Conservation (phyloP, 2,329 filamentous ascomycete species). For the Didymellaceae sp. region DNA sequence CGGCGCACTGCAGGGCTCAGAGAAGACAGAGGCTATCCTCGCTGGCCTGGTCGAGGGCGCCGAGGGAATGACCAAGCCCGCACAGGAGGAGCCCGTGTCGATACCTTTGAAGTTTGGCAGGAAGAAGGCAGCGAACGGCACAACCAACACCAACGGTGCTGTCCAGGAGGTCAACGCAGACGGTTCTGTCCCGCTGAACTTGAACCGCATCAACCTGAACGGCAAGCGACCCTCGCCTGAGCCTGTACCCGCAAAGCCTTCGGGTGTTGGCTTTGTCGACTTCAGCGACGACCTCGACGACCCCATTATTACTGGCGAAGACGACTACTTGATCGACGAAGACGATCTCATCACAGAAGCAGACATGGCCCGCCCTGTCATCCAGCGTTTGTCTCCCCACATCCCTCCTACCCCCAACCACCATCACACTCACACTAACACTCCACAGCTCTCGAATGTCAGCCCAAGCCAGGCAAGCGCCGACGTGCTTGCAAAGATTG, state of each 20-base stretch:
- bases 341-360: conserved; percentile 84
- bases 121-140: conserved; percentile 60
- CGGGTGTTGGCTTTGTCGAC: conserved; percentile 60
- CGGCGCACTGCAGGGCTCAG: conserved; percentile 61
- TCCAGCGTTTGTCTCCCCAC: conserved; percentile 74
- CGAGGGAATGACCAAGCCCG: conserved; percentile 76
- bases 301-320: conserved; percentile 61
- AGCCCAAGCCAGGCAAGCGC: conserved; percentile 84
- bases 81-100: conserved; percentile 62
- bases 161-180: conserved; percentile 35
- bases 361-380: conserved; percentile 77
- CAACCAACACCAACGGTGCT: conserved; percentile 24
- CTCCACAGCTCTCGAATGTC: conserved; percentile 76
- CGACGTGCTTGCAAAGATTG: conserved; percentile 97
- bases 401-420: conserved; percentile 4
- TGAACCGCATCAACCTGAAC: conserved; percentile 42
- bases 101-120: conserved; percentile 70
- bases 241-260: conserved; percentile 38
- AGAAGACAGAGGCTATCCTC: conserved; percentile 80
- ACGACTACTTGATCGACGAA: conserved; percentile 91
- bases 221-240: conserved; percentile 52
- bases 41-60: conserved; percentile 73
- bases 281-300: conserved; percentile 68
- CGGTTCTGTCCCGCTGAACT: conserved; percentile 47
- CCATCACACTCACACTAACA: conserved; percentile 14